Percentiles rank a stretch among this genome's conserved stretches.
Conservation (phyloP, 352 stramenopile genomes). For the Elongisporangium anandrum region DNA sequence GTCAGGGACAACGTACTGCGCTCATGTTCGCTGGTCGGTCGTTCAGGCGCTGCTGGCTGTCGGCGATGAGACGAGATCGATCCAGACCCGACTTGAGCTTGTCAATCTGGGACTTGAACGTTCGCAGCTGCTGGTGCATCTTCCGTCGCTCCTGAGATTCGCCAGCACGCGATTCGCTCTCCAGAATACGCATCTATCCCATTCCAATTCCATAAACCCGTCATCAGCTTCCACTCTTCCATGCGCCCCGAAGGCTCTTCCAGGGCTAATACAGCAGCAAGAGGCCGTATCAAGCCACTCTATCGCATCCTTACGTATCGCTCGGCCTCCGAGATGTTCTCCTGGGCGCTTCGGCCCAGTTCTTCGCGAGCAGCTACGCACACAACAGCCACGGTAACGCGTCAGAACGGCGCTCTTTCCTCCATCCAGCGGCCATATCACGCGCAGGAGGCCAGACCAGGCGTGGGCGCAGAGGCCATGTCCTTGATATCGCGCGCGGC, state of each 20-base stretch:
- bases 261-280: too few relatives aligned
- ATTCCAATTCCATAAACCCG: background rate
- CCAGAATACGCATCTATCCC: conserved; percentile 67
- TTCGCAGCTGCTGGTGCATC: conserved; percentile 84
- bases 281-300: background rate
- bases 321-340: conserved; percentile 73
- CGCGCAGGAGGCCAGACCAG: conserved; percentile 6
- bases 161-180: conserved; percentile 75
- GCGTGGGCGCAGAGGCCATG: conserved; percentile 35
- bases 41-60: conserved; percentile 62
- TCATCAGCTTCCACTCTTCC: background rate
- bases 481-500: conserved; percentile 65
- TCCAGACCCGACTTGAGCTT: conserved; percentile 84
- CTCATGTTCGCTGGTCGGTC: conserved; percentile 33
- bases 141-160: conserved; percentile 73
- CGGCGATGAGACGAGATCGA: conserved; percentile 66
- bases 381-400: background rate
- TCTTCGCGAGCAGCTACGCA: conserved; percentile 40
- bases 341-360: conserved; percentile 43
- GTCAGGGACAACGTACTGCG: conserved; percentile 13
- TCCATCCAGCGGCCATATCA: too few relatives aligned
- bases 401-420: conserved; percentile 1
- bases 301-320: conserved; percentile 43
- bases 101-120: conserved; percentile 80
- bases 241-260: background rate